Conservation (phyloP, 2,329 filamentous ascomycete genomes). For the Fusarium hostae region DNA sequence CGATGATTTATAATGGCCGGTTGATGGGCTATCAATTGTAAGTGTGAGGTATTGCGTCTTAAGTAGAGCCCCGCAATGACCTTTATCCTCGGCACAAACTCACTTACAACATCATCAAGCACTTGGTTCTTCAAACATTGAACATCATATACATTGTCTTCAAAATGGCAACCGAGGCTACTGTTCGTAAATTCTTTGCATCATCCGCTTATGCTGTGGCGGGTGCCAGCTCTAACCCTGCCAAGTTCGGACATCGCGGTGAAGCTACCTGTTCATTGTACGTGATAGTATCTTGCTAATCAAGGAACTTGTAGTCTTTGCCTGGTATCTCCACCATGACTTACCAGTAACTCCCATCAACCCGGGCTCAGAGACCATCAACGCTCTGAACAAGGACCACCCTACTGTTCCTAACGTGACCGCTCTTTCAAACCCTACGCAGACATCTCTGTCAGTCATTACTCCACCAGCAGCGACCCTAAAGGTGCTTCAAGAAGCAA, state of each 20-base stretch:
- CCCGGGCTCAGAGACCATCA: conserved; percentile 73
- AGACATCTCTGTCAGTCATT: conserved; percentile 85
- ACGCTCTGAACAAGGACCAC: conserved; percentile 67
- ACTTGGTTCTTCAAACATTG: neutral
- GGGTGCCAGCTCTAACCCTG: conserved; percentile 84
- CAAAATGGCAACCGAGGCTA: conserved; percentile 72
- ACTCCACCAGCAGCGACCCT: conserved; percentile 85
- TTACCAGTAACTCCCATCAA: conserved; percentile 88
- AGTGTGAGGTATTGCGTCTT: conserved; percentile 14
- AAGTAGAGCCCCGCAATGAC: conserved; percentile 38
- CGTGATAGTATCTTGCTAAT: conserved; percentile 3
- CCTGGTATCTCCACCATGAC: conserved; percentile 84
- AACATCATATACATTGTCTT: neutral
- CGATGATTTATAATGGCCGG: neutral
- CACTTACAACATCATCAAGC: conserved; percentile 2
- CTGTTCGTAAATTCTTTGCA: conserved; percentile 82
- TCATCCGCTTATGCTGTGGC: conserved; percentile 86
- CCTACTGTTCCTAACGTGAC: conserved; percentile 73
- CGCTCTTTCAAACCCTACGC: conserved; percentile 70
- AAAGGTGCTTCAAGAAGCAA: conserved; percentile 80
- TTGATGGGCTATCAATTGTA: conserved; percentile 20
- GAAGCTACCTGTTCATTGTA: conserved; percentile 34
- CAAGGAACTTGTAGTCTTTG: conserved; percentile 71
- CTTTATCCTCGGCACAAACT: conserved; percentile 24
- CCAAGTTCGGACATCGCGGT: conserved; percentile 93